Evolutionary conservation across 2,329 filamentous ascomycete genomes (phyloP), one percentile per base, ranked within the genome.

Genomic region (Penicillium griseofulvum): DNA sequence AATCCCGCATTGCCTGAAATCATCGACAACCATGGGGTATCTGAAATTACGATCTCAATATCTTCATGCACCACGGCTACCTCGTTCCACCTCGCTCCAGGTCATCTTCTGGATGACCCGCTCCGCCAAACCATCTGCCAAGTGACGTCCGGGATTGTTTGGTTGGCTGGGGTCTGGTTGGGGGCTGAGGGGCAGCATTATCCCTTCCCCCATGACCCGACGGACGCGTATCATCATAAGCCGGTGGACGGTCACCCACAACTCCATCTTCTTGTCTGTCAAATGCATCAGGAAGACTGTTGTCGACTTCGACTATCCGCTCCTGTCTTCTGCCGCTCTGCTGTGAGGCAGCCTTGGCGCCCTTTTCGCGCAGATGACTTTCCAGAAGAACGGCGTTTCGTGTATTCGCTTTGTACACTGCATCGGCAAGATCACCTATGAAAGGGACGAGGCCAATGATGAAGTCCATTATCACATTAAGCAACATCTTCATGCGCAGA

Each of bases 401-500:
- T 12, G 77, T 78, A 62, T 80, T 80, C 67, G 73, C 76, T 58
- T 78, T 78, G 62, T 76, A 79, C 24, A 77, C 58, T 1, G 76
- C 77, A 65, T 79, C 78, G 39, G 72, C 75, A 55, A 79, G 37
- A 55, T 80, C 78, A 43, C 79, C 80, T 14, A 81, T 58, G 55
- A 82, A 78, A 19, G 81, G 81, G 29, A 82, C 70, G 28, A 83
- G 69, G 37, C 80, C 78, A 49, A 83, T 71, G 42, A 78, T 34
- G 49, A 78, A 78, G 54, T 78, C 78, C 22, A 81, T 60, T 14
- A 77, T 66, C 53, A 97, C 83, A 74, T 96, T 95, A 68, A 91
- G 74, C 60, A 91, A 72, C 94, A 99, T 97, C 67, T 82, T 82
- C 28, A 82, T 71, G 53, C 83, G 80, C 47, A 93, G 74, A 10